Evolutionary conservation across 768 basidiomycete species (phyloP), one percentile per base, ranked within the genome.

Genomic region (Russula vinacea): DNA sequence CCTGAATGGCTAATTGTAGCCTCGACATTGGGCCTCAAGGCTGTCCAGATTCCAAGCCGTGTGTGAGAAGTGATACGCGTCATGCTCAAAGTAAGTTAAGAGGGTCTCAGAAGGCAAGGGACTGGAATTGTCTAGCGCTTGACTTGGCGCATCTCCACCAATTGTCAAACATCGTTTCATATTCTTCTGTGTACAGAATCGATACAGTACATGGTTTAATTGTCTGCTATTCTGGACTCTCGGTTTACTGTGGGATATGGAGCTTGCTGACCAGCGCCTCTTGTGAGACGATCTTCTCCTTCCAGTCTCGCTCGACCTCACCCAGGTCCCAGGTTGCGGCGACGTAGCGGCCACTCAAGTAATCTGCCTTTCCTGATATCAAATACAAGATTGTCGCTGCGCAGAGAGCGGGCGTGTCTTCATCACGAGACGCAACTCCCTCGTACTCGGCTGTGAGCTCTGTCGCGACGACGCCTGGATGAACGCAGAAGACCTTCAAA

Each of bases 251-350:
- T 11, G 60, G 60, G 60, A 61, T 61, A 16, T 14, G 26, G 32
- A 61, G 60, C 51, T 61, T 61, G 51, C 37, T 61, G 60, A 61
- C 51, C 1, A 61, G 51, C 19, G 33, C 51, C 5, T 54, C 8
- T 45, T 61, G 51, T 4, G 60, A 14, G 16, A 54, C 6, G 13
- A 61, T 61, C 51, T 53, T 61, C 24, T 61, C 60, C 51, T 60
- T 62, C 60, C 52, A 62, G 19, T 62, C 51, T 22, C 58, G 51
- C 42, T 64, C 63, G 5, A 66, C 53, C 33, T 66, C 64, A 5
- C 24, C 60, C 10, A 66, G 33, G 50, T 66, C 62, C 64, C 64
- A 66, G 2, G 53, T 62, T 14, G 61, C 10, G 33, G 52, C 29
- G 22, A 66, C 44, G 16, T 33, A 66, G 5, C 61, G 64, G 10